Percentiles rank a stretch among this genome's conserved stretches.
Evolutionary conservation across 2,329 filamentous ascomycete genomes (phyloP).

Genomic region (Exophiala mesophila): DNA sequence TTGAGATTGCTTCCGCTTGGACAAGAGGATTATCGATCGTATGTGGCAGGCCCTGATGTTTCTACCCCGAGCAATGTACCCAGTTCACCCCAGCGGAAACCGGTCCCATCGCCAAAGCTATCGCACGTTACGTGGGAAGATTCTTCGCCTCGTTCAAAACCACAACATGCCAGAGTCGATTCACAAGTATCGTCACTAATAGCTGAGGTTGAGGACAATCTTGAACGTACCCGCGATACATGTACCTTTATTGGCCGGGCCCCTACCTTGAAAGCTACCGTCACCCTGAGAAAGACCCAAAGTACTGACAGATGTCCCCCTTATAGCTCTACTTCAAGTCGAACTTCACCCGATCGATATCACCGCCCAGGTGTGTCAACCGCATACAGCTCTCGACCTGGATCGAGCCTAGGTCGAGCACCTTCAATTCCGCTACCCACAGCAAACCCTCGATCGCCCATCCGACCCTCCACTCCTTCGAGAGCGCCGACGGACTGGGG

Average conservation of each 20-base stretch:
- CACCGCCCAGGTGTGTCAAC: constrained; percentile 31
- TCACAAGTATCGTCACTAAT: constrained; percentile 24
- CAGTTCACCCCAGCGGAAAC: constrained; percentile 22
- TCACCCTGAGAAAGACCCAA: constrained; percentile 24
- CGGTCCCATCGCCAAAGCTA: constrained; percentile 13
- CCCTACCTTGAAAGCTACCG: constrained; percentile 26
- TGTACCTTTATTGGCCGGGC: constrained; percentile 18
- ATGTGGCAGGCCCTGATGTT: constrained; percentile 30
- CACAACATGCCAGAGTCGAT: constrained; percentile 14
- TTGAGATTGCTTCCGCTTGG: constrained; percentile 43
- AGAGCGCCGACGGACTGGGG: constrained; percentile 53
- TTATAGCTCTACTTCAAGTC: constrained; percentile 23
- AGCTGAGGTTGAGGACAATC: constrained; percentile 18
- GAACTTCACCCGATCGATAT: constrained; percentile 31
- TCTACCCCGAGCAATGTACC: constrained; percentile 13
- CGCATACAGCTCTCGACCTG: constrained; percentile 34
- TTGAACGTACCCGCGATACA: constrained; percentile 15
- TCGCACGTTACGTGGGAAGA: constrained; percentile 22
- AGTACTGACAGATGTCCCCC: constrained; percentile 28
- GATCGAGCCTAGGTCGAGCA: constrained; percentile 39
- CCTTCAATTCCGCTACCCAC: constrained; percentile 40
- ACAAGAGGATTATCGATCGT: constrained; percentile 37
- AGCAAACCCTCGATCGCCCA: constrained; percentile 39
- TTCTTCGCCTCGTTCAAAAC: constrained; percentile 8
- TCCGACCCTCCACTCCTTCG: constrained; percentile 53